These are phyloP conservation scores for Lablab purpureus DNA, from an alignment of 306 rosid species.

Conservation along the genomic window DNA sequence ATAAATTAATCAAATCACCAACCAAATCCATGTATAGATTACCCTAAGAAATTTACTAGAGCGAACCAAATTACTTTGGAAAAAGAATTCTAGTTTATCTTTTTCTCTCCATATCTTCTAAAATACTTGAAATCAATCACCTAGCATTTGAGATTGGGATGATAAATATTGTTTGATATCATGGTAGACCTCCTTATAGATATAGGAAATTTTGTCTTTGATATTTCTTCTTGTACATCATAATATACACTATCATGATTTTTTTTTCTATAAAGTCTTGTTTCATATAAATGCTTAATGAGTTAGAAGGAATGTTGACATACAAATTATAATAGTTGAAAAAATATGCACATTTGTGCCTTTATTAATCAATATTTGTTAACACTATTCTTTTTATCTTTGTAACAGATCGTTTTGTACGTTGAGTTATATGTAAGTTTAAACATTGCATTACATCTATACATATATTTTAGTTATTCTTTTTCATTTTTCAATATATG, in stretches of 20 bases:
- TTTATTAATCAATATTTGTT: constrained; percentile 37
- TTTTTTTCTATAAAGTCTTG: neutral
- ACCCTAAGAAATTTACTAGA: no score
- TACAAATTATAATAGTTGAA: neutral
- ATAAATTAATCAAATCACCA: neutral
- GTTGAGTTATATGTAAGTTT: constrained; percentile 81
- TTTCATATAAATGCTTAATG: neutral
- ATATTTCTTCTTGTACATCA: neutral
- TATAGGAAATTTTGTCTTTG: constrained; percentile 15
- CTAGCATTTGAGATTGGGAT: neutral
- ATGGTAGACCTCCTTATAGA: neutral
- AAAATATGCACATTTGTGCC: neutral
- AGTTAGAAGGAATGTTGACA: constrained; percentile 3
- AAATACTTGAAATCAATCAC: no score
- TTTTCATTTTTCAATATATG: neutral
- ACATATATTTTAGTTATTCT: neutral
- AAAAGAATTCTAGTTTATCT: no score
- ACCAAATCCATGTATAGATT: no score
- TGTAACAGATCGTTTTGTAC: constrained; percentile 76
- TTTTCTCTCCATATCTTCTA: no score
- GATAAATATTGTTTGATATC: neutral
- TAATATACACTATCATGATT: neutral
- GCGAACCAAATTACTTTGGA: no score
- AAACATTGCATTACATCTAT: constrained; percentile 10
- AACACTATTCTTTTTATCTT: constrained; percentile 37